Percentiles rank a stretch among this genome's conserved stretches.
These are phyloP conservation scores for Trametes gibbosa DNA, from an alignment of 768 basidiomycete species.

Conservation along the genomic window DNA sequence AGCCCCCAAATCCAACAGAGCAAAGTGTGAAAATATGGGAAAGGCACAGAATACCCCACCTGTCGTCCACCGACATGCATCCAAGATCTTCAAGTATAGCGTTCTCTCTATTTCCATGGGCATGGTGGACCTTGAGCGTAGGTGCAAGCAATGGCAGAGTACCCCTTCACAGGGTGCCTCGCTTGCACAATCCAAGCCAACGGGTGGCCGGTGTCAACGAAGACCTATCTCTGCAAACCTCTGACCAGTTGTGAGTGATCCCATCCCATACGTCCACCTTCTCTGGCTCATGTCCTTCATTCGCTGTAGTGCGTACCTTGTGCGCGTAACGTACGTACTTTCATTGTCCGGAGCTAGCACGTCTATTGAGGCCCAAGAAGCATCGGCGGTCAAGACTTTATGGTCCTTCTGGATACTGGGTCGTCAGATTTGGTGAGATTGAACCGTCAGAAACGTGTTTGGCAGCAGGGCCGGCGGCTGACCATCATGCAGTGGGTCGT, in stretches of 20 bases:
- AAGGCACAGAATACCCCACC: neutral
- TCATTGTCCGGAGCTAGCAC: neutral
- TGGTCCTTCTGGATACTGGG: conserved; percentile 52
- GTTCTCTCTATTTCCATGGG: neutral
- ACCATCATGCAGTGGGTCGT: conserved; percentile 45
- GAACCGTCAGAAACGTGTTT: conserved; percentile 1
- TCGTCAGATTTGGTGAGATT: conserved; percentile 51
- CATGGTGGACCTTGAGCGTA: neutral
- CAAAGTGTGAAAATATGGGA: neutral
- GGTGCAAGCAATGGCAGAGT: conserved; percentile 5
- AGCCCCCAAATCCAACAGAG: neutral
- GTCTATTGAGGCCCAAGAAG: conserved; percentile 26
- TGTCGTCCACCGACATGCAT: neutral
- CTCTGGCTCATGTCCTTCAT: neutral
- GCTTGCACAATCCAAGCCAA: neutral
- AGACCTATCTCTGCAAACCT: conserved; percentile 16
- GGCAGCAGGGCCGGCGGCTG: conserved; percentile 3
- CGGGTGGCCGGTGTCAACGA: neutral
- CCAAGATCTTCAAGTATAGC: neutral
- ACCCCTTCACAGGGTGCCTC: conserved; percentile 18
- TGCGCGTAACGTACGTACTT: conserved; percentile 33
- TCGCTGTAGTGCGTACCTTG: conserved; percentile 39
- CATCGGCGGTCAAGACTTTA: conserved; percentile 43
- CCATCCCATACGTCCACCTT: neutral
- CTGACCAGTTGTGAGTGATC: conserved; percentile 27